Evolutionary conservation across 257 asterid species (phyloP), one percentile per base, ranked within the genome.

Genomic region (Parsonsia alboflavescens): DNA sequence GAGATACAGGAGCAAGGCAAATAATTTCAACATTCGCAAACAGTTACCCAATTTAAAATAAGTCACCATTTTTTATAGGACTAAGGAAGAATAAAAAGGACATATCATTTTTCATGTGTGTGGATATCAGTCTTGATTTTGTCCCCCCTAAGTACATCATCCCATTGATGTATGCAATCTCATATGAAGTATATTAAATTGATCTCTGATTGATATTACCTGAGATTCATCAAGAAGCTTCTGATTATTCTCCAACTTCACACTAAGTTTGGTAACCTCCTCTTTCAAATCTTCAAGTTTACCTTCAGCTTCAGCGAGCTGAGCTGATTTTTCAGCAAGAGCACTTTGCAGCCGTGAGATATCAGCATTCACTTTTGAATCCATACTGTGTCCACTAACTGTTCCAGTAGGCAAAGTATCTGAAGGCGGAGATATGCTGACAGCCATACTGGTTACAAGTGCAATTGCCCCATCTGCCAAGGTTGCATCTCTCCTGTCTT

Each of bases 141-240:
- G 2, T 33, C 3, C 39, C 39, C 39, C 39, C 39, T 33, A 33
- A 33, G 39, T 3, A 61, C 42, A 68, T 26, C 41, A 33, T 26
- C 58, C 59, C 28, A 36, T 7, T 26, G 5, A 30, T 12, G n/a
- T 12, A 33, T n/a, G 54, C 10, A 50, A 17, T 36, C 15, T 13
- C 16, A 11, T 10, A 46, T 46, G 10, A 46, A 46, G 50, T 46
- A 46, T 56, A 69, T 42, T 2, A 42, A 33, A 26, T 10, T 57
- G 53, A 73, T 44, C 12, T 19, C 4, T 19, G 15, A 54, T 68
- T 17, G 39, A 82, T 45, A 74, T 70, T 90, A 95, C 99, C 99
- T 92, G 99, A 79, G 99, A 92, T 86, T 95, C 98, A 71, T 90
- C 96, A 48, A 92, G 96, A 74, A 95, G 91, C 86, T 92, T 90